Evolutionary conservation across 768 basidiomycete genomes (phyloP), one percentile per base, ranked within the genome.

Genomic region (Pleurotus citrinopileatus): DNA sequence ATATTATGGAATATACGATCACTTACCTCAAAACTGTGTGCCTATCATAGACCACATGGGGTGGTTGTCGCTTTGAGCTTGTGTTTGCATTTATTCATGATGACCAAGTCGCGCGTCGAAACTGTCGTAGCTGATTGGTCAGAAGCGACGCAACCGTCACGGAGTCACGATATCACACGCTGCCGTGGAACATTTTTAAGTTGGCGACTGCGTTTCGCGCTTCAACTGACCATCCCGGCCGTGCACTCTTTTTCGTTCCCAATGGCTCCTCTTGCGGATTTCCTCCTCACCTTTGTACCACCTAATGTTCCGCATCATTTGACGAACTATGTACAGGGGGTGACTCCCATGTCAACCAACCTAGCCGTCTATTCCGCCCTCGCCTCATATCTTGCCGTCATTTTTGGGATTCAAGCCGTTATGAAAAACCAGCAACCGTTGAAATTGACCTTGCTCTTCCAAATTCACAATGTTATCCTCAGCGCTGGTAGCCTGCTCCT

Each of bases 381-480:
- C 58, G 80, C 70, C 26, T 79, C 81, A 54, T 99, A 99, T 78
- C 84, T 99, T 61, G 85, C 81, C 70, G 73, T 87, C 75, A 86
- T 99, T 65, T 98, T 98, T 65, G 83, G 89, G 59, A 80, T 89
- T 29, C 85, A 86, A 66, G 84, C 83, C 60, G 67, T 90, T 63
- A 97, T 98, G 95, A 89, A 80, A 78, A 81, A 81, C 67, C 77
- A 79, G 45, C 73, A 80, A 62, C 79, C 94, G 7, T 77, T 80
- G 62, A 88, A 85, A 72, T 85, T 97, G 63, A 91, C 86, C 57
- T 69, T 78, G 55, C 79, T 93, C 54, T 98, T 98, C 75, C 91
- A 93, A 72, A 65, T 80, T 36, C 97, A 99, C 75, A 99, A 99
- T 69, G 74, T 93, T 57, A 72, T 97, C 68, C 81, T 99, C 58